Conservation (phyloP, 371 early-diverging fungal genomes). For the Mucor plumbeus region DNA sequence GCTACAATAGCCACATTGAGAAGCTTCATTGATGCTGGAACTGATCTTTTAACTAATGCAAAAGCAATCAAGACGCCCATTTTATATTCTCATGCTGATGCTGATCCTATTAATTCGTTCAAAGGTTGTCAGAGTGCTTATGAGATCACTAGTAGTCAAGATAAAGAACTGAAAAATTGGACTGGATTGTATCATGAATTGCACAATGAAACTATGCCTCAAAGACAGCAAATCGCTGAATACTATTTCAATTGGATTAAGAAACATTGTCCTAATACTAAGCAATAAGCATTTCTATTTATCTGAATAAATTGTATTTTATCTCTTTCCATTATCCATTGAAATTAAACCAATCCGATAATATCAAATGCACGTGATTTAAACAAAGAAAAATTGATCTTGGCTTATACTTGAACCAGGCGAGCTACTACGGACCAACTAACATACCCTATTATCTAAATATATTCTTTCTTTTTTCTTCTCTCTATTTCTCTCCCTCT, state of each 20-base stretch:
- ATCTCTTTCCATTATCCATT: neutral
- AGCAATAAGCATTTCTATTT: neutral
- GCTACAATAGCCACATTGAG: conserved; percentile 44
- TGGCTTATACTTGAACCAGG: too few relatives aligned
- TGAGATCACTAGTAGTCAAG: conserved; percentile 43
- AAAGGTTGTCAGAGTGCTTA: conserved; percentile 45
- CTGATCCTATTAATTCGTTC: conserved; percentile 53
- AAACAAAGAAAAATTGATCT: neutral
- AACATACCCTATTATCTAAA: too few relatives aligned
- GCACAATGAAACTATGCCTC: conserved; percentile 54
- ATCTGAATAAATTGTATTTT: neutral
- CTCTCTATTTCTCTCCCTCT: conserved; percentile 8
- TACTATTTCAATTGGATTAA: conserved; percentile 62
- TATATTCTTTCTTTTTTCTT: neutral
- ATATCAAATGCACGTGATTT: neutral
- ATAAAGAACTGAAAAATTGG: conserved; percentile 56
- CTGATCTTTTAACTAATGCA: conserved; percentile 27
- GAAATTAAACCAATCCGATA: too few relatives aligned
- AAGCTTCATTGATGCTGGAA: conserved; percentile 43
- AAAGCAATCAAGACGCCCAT: conserved; percentile 41
- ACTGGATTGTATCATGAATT: conserved; percentile 59
- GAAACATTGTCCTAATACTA: conserved; percentile 25
- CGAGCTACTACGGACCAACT: too few relatives aligned
- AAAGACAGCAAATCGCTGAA: conserved; percentile 52
- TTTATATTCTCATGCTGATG: conserved; percentile 52